Conservation (phyloP, 805 yeast genomes). For the Hanseniaspora guilliermondii region DNA sequence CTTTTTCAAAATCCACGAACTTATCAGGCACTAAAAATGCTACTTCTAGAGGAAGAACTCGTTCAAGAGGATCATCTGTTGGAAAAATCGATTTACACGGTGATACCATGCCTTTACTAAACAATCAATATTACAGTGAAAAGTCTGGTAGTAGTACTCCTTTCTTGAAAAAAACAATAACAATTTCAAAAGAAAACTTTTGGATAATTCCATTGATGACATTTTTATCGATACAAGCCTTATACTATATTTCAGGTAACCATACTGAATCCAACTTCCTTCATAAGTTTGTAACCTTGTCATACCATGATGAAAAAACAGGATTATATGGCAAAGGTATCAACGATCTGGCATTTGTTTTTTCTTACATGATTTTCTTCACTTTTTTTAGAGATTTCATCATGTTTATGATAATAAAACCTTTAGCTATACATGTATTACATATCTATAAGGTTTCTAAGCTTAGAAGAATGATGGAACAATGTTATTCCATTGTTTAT, state of each 20-base stretch:
- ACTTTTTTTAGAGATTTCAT: constrained; percentile 81
- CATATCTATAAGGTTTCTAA: constrained; percentile 34
- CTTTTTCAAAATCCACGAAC: constrained; percentile 8
- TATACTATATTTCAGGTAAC: constrained; percentile 35
- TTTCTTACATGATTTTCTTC: constrained; percentile 71
- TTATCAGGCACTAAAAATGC: neutral
- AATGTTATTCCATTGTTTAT: constrained; percentile 71
- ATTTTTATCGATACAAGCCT: constrained; percentile 17
- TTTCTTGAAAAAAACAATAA: constrained; percentile 11
- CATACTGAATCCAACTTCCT: constrained; percentile 48
- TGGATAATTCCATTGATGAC: constrained; percentile 7
- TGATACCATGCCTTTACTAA: constrained; percentile 11
- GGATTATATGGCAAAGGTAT: constrained; percentile 74
- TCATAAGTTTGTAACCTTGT: constrained; percentile 49
- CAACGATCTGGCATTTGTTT: constrained; percentile 69
- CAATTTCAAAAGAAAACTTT: constrained; percentile 9
- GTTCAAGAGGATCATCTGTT: constrained; percentile 12
- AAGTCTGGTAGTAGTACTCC: constrained; percentile 1
- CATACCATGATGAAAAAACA: constrained; percentile 51
- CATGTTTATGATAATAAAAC: constrained; percentile 71
- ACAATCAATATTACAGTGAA: neutral
- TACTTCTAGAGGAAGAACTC: neutral
- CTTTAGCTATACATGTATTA: constrained; percentile 50
- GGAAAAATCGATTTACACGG: constrained; percentile 11
- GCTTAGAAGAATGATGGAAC: constrained; percentile 79